phyloP scores from a whole-genome alignment of 805 yeast genomes.

The Wickerhamomyces bisporus region DNA sequence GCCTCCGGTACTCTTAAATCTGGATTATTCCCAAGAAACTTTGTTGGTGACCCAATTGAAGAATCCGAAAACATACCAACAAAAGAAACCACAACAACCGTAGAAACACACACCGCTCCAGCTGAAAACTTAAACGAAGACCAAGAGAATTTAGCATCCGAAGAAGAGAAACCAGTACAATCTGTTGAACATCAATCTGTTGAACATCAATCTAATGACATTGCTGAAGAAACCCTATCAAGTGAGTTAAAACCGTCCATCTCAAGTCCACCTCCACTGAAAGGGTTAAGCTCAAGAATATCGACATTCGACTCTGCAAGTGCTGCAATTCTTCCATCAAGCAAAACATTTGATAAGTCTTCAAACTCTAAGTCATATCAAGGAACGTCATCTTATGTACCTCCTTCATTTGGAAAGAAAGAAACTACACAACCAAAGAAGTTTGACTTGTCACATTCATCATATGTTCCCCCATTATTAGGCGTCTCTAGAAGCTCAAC shows the following conservation, averaged over 20 bases:
- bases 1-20: slow-evolving; percentile 35
- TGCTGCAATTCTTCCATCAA: slow-evolving; percentile 12
- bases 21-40: slow-evolving; percentile 87
- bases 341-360: slow-evolving; percentile 9
- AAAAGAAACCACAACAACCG: neutral
- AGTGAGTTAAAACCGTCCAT: no score
- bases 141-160: slow-evolving; percentile 16
- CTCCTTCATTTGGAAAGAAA: slow-evolving; percentile 20
- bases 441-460: slow-evolving; percentile 18
- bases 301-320: slow-evolving; percentile 11
- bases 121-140: slow-evolving; percentile 3
- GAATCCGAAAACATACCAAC: slow-evolving; percentile 25
- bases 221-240: no score
- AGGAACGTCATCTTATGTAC: slow-evolving; percentile 25
- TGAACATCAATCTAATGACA: no score
- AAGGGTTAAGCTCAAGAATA: slow-evolving; percentile 6
- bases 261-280: slow-evolving; percentile 3
- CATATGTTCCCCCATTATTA: slow-evolving; percentile 23
- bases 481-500: slow-evolving; percentile 10
- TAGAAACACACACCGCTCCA: neutral
- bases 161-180: neutral
- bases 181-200: slow-evolving; percentile 1
- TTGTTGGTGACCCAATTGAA: slow-evolving; percentile 43
- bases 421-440: neutral
- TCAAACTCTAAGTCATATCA: slow-evolving; percentile 15